Base-by-base conservation (phyloP, 352 stramenopile species). In the Globisporangium uncinulatum region DNA sequence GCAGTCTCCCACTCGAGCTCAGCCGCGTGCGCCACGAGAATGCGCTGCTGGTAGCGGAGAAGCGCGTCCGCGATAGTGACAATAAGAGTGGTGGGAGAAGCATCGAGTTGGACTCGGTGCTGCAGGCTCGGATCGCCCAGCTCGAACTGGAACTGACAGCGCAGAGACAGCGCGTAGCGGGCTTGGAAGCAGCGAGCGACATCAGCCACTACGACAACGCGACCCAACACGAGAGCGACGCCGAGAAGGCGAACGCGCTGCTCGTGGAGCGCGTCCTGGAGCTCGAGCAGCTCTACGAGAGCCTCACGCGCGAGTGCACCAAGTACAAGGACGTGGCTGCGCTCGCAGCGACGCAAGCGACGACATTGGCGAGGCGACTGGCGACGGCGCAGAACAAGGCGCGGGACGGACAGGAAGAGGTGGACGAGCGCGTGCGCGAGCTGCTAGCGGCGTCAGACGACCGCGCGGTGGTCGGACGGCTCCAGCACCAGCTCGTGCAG, bases 401-500 rank as follows among this genome's bases (percentile, higher is more conserved):
- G 31, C 57, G 74, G 9, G 67, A 87, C 3, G 68, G 7, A 39
- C 34, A 89, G 32, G 62, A 90, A 24, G 71, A 90, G 34, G 43
- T 9, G 7, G 43, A 48, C 43, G 70, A 91, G 5, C 75, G 84
- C 11, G 55, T 90, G 7, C 67, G 69, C 6, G 77, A 97, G 36
- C 63, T 95, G 14, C 88, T 92, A 56, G 74, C 69, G 0, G 73
- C 83, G 0, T 92, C 73, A 3, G 92, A 97, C 60, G 93, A 98
- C 63, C 87, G 97, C 44, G 76, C 87, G 4, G 74, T 97, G 34
- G 93, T 98, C 39, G 92, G 86, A 1, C 70, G 82, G 53, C 68
- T 98, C 13, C 93, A 98, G 63, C 77, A 92, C 32, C 80, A 97
- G 61, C 66, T 98, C 15, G 77, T 94, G 61, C 74, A 92, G n/a